A percentile compares a stretch with the other conserved stretches of the same genome.
Evolutionary conservation across 768 basidiomycete genomes (phyloP).

Genomic region (Boletus pseudopeckii): DNA sequence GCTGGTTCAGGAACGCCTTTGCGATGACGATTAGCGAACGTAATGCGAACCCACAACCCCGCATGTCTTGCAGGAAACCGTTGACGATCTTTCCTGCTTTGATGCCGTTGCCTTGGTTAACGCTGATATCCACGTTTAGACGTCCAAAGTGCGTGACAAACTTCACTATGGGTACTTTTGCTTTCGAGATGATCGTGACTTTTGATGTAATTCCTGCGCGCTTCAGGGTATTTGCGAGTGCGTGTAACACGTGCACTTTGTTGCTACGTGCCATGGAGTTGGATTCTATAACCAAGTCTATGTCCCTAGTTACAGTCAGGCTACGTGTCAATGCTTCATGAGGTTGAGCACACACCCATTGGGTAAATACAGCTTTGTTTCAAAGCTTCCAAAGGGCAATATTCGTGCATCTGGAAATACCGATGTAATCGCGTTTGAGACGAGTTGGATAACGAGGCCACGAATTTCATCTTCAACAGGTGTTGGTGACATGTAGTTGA

Average conservation of each 20-base stretch:
- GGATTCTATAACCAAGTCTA: slow-evolving; percentile 90
- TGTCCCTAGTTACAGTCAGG: slow-evolving; percentile 60
- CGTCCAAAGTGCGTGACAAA: slow-evolving; percentile 79
- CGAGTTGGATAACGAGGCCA: slow-evolving; percentile 63
- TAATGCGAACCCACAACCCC: slow-evolving; percentile 57
- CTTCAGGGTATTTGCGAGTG: slow-evolving; percentile 76
- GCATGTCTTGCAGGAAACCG: slow-evolving; percentile 68
- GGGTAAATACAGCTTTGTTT: slow-evolving; percentile 92
- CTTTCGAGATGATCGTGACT: slow-evolving; percentile 87
- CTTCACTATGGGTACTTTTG: slow-evolving; percentile 96
- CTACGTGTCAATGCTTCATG: not conserved
- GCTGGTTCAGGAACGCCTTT: slow-evolving; percentile 85
- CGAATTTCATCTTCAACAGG: slow-evolving; percentile 83
- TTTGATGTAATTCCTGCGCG: slow-evolving; percentile 69
- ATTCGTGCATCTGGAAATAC: slow-evolving; percentile 79
- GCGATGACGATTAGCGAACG: slow-evolving; percentile 81
- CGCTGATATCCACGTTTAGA: slow-evolving; percentile 88
- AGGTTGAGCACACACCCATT: slow-evolving; percentile 60
- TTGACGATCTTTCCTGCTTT: slow-evolving; percentile 76
- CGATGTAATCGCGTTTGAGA: slow-evolving; percentile 60
- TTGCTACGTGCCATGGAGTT: slow-evolving; percentile 67
- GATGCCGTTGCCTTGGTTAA: slow-evolving; percentile 88
- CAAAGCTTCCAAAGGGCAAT: slow-evolving; percentile 86
- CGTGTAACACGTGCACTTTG: slow-evolving; percentile 66
- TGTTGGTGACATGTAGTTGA: slow-evolving; percentile 84